Evolutionary conservation across 768 basidiomycete species (phyloP), one percentile per base, ranked within the genome.

Genomic region (Strobilomyces dryophilus): DNA sequence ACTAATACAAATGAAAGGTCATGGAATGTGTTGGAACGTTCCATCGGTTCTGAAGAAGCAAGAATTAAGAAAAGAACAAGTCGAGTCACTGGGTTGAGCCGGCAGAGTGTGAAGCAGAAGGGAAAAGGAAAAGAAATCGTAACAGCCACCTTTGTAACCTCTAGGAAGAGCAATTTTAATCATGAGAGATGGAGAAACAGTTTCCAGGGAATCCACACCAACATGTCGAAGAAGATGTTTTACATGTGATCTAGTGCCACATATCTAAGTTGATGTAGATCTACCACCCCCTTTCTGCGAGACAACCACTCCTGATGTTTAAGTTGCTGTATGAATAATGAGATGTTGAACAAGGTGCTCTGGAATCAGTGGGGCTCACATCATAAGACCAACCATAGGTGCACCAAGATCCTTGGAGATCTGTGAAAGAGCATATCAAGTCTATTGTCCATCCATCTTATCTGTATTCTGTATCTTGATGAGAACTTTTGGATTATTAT

Each of bases 371-470:
- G 37, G 46, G 26, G 72, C 87, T 67, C 62, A 91, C 90, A 94
- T 93, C 9, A 84, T 87, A 54, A 95, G 75, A 39, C 94, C 94
- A 46, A 93, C 91, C 94, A 98, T 98, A n/a, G 94, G 84, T 44
- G 82, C 75, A 18, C 94, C 94, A 29, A 98, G 69, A 71, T 92
- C 77, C 66, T 91, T 86, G 17, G 91, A 93, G 14, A 90, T 75
- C 83, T 85, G 61, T 55, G 32, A 42, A 51, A 26, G n/a, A 46
- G 29, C 10, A 31, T 32, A 39, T 65, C 39, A 49, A 29, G 31
- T n/a, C 2, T 20, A 10, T 9, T 32, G 36, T 32, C 37, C 11
- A 49, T 45, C 29, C 50, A 15, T 40, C 45, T 45, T 26, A 21
- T 47, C 11, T 18, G 15, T 14, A 14, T 47, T 41, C 51, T 65